A percentile compares a stretch with the other conserved stretches of the same genome.
phyloP scores from a whole-genome alignment of 2,329 filamentous ascomycete genomes.

The Beauveria varroae region DNA sequence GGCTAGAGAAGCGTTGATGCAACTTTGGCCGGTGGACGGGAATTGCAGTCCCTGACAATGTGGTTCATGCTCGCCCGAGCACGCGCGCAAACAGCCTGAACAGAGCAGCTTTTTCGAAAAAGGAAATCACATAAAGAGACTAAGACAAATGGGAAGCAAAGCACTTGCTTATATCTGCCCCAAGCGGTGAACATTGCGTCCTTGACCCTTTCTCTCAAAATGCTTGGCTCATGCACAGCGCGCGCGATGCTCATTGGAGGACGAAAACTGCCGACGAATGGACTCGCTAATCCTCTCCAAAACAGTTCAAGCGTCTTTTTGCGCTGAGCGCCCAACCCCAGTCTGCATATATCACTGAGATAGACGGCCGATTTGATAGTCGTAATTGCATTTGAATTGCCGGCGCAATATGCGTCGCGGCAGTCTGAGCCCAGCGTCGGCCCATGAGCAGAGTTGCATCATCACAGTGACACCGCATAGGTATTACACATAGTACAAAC shows the following conservation, averaged over 20 bases:
- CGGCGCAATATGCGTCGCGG: not conserved
- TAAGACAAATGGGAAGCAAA: not conserved
- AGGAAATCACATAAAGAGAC: not conserved
- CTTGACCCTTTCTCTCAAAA: not conserved
- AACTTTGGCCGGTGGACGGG: not conserved
- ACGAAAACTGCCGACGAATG: not conserved
- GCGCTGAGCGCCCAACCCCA: not conserved
- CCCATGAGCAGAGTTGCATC: not conserved
- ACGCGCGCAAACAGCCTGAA: not conserved
- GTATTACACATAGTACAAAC: not conserved
- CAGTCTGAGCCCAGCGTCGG: not conserved
- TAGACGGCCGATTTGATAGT: not conserved
- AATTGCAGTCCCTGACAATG: not conserved
- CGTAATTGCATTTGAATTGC: not conserved
- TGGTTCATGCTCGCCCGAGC: not conserved
- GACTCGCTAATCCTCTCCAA: conserved; percentile 4
- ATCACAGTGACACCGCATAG: not conserved
- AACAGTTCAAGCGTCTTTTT: not conserved
- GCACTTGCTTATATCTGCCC: not conserved
- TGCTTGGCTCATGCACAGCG: not conserved
- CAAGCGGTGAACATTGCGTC: not conserved
- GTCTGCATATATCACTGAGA: not conserved
- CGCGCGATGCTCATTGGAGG: conserved; percentile 1
- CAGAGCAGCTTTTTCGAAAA: not conserved
- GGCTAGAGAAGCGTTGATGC: not conserved